phyloP scores from a whole-genome alignment of 345 rosid genomes.

The Euclidium syriacum region DNA sequence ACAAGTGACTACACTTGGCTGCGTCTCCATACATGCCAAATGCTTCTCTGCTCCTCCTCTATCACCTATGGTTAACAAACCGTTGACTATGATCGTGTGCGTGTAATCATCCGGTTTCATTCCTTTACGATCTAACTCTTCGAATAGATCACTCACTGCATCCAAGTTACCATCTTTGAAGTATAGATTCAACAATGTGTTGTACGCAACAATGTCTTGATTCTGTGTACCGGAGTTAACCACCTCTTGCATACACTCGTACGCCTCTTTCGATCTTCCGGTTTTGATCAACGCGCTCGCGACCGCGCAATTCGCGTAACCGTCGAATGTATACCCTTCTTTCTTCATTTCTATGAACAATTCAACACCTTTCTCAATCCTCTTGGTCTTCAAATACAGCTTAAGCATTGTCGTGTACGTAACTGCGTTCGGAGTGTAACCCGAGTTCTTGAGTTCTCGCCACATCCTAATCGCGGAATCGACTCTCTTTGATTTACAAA shows the following conservation, averaged over 20 bases:
- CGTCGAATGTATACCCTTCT: conserved; percentile 64
- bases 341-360: conserved; percentile 46
- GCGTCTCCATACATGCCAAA: conserved; percentile 12
- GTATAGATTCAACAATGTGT: conserved; percentile 54
- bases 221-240: conserved; percentile 35
- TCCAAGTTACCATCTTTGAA: conserved; percentile 52
- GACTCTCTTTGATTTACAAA: conserved; percentile 54
- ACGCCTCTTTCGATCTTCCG: conserved; percentile 48
- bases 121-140: conserved; percentile 16
- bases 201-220: conserved; percentile 37
- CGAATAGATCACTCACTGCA: conserved; percentile 39
- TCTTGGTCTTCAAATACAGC: conserved; percentile 44
- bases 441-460: conserved; percentile 44
- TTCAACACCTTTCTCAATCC: conserved; percentile 47
- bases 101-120: conserved; percentile 25
- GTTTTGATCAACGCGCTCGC: conserved; percentile 54
- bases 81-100: conserved; percentile 23
- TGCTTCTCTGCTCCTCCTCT: conserved; percentile 19
- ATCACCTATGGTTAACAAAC: conserved; percentile 15
- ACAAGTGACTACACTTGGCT: conserved; percentile 20
- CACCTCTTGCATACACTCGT: conserved; percentile 35
- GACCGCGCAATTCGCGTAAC: conserved; percentile 63
- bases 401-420: conserved; percentile 71
- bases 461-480: conserved; percentile 42
- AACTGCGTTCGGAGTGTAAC: conserved; percentile 51